These are phyloP conservation scores for Gynostemma pentaphyllum DNA, from an alignment of 306 rosid species.

Conservation along the genomic window DNA sequence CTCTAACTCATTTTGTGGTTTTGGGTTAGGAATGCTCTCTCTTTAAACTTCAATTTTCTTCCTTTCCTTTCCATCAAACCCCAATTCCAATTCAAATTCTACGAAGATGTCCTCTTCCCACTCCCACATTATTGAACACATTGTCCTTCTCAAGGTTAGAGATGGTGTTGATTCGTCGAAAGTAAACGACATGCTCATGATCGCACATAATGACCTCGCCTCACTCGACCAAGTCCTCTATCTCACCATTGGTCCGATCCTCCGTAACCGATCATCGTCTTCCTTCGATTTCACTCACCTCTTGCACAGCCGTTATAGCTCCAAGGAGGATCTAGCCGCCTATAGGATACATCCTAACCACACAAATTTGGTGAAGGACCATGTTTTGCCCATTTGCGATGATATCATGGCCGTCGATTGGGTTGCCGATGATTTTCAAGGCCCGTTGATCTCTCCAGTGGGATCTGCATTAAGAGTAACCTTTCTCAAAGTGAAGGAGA, in stretches of 20 bases:
- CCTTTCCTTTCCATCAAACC: not conserved
- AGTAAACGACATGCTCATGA: conserved; percentile 44
- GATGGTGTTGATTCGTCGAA: conserved; percentile 50
- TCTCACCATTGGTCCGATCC: conserved; percentile 53
- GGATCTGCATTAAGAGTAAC: conserved; percentile 53
- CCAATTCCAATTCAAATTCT: not conserved
- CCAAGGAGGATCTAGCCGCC: conserved; percentile 49
- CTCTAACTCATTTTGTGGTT: too few species aligned
- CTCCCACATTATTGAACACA: conserved; percentile 47
- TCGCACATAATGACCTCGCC: conserved; percentile 31
- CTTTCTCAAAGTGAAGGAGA: conserved; percentile 69
- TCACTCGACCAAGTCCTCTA: conserved; percentile 55
- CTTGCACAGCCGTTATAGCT: conserved; percentile 65
- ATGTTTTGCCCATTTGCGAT: conserved; percentile 57
- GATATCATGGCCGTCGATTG: conserved; percentile 93
- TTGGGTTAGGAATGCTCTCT: too few species aligned
- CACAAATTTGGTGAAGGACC: conserved; percentile 42
- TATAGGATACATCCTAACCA: conserved; percentile 56
- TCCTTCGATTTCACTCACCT: conserved; percentile 60
- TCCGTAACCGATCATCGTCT: conserved; percentile 52
- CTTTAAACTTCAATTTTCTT: too few species aligned
- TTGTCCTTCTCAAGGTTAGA: conserved; percentile 78
- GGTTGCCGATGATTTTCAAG: conserved; percentile 29
- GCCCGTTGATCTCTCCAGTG: conserved; percentile 8
- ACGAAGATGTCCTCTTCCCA: conserved; percentile 19